Conservation (phyloP, 768 basidiomycete genomes). For the Mycena indigotica region DNA sequence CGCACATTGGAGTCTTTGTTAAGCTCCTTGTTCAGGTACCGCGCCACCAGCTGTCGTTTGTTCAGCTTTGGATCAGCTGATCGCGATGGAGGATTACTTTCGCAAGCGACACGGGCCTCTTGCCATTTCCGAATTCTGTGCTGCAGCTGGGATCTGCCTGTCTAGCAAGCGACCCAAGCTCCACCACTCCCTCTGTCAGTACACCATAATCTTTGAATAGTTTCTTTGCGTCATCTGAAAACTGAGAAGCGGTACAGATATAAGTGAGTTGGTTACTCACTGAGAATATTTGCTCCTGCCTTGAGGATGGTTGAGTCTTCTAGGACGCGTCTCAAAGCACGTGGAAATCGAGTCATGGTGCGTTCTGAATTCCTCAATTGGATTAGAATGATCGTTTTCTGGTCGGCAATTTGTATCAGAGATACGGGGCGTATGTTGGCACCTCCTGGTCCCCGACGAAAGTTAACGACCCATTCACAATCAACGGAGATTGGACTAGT, state of each 20-base stretch:
- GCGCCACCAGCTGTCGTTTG: slow-evolving; percentile 30
- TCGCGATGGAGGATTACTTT: slow-evolving; percentile 27
- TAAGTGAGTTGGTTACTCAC: slow-evolving; percentile 1
- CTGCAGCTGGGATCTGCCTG: slow-evolving; percentile 29
- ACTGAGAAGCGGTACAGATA: neutral
- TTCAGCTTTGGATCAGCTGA: neutral
- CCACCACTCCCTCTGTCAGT: slow-evolving; percentile 36
- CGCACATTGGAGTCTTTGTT: slow-evolving; percentile 32
- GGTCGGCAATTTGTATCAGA: slow-evolving; percentile 20
- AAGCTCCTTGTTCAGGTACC: slow-evolving; percentile 34
- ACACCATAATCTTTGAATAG: slow-evolving; percentile 42
- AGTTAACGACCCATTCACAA: slow-evolving; percentile 18
- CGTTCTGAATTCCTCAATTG: slow-evolving; percentile 4
- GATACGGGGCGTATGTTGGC: slow-evolving; percentile 12
- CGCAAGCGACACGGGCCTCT: slow-evolving; percentile 35
- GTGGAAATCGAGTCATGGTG: neutral
- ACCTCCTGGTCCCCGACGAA: slow-evolving; percentile 1
- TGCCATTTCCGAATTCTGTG: slow-evolving; percentile 6
- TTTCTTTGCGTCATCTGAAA: slow-evolving; percentile 40
- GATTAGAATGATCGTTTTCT: slow-evolving; percentile 10
- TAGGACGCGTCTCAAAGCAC: neutral
- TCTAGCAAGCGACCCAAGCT: slow-evolving; percentile 36
- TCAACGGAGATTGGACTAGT: slow-evolving; percentile 14
- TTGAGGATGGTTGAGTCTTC: slow-evolving; percentile 18
- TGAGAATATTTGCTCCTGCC: slow-evolving; percentile 19